These are phyloP conservation scores for Beauveria sp. DNA, from an alignment of 2,329 filamentous ascomycete genomes.

Conservation along the genomic window DNA sequence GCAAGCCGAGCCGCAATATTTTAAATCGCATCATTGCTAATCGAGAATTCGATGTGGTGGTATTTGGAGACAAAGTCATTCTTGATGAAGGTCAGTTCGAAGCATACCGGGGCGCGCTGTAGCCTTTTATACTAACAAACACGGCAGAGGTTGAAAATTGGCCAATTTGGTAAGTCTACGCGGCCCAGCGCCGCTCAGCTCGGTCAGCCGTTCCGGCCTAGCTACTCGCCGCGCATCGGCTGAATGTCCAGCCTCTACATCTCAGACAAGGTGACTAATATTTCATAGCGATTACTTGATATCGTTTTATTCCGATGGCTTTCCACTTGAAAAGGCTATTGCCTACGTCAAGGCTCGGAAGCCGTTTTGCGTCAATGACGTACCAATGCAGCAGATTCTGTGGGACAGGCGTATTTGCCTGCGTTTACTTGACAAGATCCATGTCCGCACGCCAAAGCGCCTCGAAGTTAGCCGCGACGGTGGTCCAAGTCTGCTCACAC, in stretches of 20 bases:
- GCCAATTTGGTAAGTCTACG: slow-evolving; percentile 64
- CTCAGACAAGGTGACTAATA: slow-evolving; percentile 17
- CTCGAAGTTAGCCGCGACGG: slow-evolving; percentile 91
- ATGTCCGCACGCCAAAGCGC: slow-evolving; percentile 80
- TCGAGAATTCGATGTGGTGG: slow-evolving; percentile 89
- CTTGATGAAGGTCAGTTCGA: slow-evolving; percentile 66
- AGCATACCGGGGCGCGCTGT: slow-evolving; percentile 10
- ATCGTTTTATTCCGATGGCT: slow-evolving; percentile 97
- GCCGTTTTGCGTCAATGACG: slow-evolving; percentile 94
- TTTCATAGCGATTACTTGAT: slow-evolving; percentile 75
- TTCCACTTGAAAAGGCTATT: slow-evolving; percentile 93
- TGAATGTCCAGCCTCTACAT: background rate
- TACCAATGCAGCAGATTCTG: slow-evolving; percentile 93
- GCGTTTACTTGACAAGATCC: slow-evolving; percentile 77
- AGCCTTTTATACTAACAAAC: slow-evolving; percentile 6
- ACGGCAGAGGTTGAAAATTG: slow-evolving; percentile 76
- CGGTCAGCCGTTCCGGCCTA: slow-evolving; percentile 29
- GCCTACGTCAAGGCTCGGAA: slow-evolving; percentile 89
- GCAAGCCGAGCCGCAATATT: slow-evolving; percentile 95
- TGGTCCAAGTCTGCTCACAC: slow-evolving; percentile 68
- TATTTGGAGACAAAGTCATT: slow-evolving; percentile 98
- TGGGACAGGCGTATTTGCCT: slow-evolving; percentile 94
- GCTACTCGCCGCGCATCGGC: slow-evolving; percentile 17
- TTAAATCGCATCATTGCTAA: slow-evolving; percentile 85
- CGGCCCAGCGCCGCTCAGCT: slow-evolving; percentile 12